Percentiles rank a stretch among this genome's conserved stretches.
Evolutionary conservation across 768 basidiomycete species (phyloP).

Genomic region (Glaciozyma martinii): DNA sequence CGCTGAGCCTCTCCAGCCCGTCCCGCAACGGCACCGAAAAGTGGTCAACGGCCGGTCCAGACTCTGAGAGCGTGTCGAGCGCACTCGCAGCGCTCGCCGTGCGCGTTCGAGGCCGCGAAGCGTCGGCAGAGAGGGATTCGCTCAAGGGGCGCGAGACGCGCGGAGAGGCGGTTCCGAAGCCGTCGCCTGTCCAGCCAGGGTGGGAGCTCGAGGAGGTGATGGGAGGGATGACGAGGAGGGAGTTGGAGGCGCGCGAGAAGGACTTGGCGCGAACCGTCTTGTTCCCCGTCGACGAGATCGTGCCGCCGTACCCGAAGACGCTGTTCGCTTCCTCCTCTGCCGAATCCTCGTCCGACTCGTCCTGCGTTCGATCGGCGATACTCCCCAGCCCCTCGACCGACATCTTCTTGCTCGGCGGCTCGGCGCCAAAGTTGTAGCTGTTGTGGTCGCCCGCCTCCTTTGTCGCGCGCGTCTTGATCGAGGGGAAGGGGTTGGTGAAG

Average conservation of each 20-base stretch:
- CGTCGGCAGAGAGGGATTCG: not conserved
- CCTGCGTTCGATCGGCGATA: not conserved
- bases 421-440: not conserved
- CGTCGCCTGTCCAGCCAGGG: slow-evolving; percentile 8
- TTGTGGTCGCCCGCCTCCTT: not conserved
- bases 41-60: slow-evolving; percentile 22
- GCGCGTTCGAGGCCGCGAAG: slow-evolving; percentile 1
- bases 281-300: not conserved
- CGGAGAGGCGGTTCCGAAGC: not conserved
- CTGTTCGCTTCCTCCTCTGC: slow-evolving; percentile 13
- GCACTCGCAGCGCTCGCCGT: slow-evolving; percentile 3
- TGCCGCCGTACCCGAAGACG: slow-evolving; percentile 18
- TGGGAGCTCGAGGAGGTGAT: slow-evolving; percentile 24
- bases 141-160: not conserved
- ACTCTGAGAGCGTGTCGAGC: slow-evolving; percentile 24
- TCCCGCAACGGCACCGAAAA: slow-evolving; percentile 15
- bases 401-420: slow-evolving; percentile 25
- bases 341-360: not conserved
- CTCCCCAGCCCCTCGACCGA: slow-evolving; percentile 22
- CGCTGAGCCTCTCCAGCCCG: not conserved
- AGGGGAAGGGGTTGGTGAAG: not conserved
- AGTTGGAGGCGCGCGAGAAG: slow-evolving; percentile 19
- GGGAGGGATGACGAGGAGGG: slow-evolving; percentile 20
- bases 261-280: slow-evolving; percentile 15
- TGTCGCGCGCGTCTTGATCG: not conserved